Base-by-base conservation (phyloP, 106 monocot genomes). In the Dactylorhiza incarnata region DNA sequence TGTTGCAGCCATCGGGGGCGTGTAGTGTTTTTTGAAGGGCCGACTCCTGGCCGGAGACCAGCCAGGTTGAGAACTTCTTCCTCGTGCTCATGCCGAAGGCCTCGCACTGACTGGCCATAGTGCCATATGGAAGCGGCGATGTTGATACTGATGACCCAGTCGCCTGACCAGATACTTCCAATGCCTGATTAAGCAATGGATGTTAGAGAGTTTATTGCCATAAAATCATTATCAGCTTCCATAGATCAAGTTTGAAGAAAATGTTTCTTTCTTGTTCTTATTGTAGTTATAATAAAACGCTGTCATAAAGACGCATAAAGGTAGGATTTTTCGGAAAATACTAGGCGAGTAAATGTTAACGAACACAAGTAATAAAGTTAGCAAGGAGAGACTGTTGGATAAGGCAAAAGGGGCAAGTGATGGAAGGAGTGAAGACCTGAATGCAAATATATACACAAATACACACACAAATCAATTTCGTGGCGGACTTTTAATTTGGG, bases 1-100 rank as follows among this genome's bases (percentile, higher is more conserved):
- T 82, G 61, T 78, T 82, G 51, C 17, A 55, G 9, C 16, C 7
- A 26, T 58, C 20, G 53, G 78, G 75, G 8, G 63, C 49, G 26
- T 71, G 77, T 4, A 56, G 37, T 55, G 56, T 62, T 26, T 45
- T 59, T 68, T 92, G 86, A 24, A 71, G 56, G 11, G 75, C 73
- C 2, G 76, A 67, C 14, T 97, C 93, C 29, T 87, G 78, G n/a
- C 80, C 83, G 72, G 62, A 81, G 74, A 87, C 84, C 52, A 94
- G 80, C 97, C 97, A 97, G 62, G 86, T 88, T 9, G 97, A 97
- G 15, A 97, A 80, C 79, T 97, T 97, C 86, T 81, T 97, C 83
- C 94, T 89, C 37, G 84, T 87, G 75, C 87, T 87, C 77, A 84
- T 74, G 37, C 91, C 96, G 11, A 94, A 87, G 24, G 94, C 87